phyloP scores from a whole-genome alignment of 1,284 basidiomycete species.

The Cutaneotrichosporon sp. region DNA sequence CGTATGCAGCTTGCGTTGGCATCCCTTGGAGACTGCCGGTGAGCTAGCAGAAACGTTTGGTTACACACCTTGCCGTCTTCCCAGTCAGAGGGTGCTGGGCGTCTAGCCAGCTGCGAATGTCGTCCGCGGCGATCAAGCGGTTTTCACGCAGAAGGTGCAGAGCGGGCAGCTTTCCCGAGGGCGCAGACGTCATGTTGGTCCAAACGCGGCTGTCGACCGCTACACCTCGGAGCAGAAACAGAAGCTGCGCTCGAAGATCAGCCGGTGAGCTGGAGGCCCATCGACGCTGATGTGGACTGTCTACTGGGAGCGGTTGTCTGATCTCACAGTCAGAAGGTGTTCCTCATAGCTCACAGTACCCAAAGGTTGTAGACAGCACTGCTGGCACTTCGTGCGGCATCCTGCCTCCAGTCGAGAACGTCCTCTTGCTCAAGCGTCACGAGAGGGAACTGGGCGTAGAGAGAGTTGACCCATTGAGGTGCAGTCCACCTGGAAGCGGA shows the following conservation, averaged over 20 bases:
- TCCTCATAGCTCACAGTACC: conserved; percentile 17
- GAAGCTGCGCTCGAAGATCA: conserved; percentile 43
- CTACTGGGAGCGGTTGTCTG: not conserved
- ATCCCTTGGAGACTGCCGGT: conserved; percentile 19
- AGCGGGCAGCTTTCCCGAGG: conserved; percentile 35
- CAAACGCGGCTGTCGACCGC: conserved; percentile 38
- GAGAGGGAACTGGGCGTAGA: conserved; percentile 50
- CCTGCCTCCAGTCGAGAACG: conserved; percentile 33
- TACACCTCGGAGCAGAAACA: conserved; percentile 43
- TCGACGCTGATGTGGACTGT: conserved; percentile 21
- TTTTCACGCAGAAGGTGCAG: conserved; percentile 37
- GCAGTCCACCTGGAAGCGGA: conserved; percentile 31
- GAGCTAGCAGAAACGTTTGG: not conserved
- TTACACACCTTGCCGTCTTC: conserved; percentile 30
- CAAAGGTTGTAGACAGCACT: conserved; percentile 27
- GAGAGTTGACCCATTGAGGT: conserved; percentile 38
- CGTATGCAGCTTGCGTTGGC: conserved; percentile 40
- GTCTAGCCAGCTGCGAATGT: conserved; percentile 45
- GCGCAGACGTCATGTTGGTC: conserved; percentile 39
- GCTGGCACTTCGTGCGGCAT: not conserved
- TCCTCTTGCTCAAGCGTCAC: conserved; percentile 47
- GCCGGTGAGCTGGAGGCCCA: conserved; percentile 42
- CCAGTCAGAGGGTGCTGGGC: conserved; percentile 33
- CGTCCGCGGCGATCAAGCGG: conserved; percentile 33
- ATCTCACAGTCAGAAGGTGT: not conserved